Evolutionary conservation across 1,284 basidiomycete genomes (phyloP).

Genomic region (Polyporus tsugae): DNA sequence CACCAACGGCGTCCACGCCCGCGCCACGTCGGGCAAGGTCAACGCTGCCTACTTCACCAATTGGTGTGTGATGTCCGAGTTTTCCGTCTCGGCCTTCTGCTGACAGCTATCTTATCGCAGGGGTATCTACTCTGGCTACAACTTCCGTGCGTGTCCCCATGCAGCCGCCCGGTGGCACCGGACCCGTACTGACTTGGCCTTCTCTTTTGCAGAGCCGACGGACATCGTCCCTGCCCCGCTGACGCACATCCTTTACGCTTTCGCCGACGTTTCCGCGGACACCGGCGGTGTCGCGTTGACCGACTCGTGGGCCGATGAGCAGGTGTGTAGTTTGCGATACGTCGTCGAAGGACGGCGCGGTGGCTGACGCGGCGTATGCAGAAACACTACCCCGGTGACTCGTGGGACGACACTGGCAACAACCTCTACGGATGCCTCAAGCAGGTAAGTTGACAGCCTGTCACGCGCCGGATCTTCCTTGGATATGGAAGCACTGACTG

Average conservation of each 20-base stretch:
- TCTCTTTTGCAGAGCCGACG: conserved; percentile 58
- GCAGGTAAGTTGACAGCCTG: conserved; percentile 57
- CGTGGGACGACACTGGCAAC: conserved; percentile 69
- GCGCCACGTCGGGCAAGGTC: conserved; percentile 54
- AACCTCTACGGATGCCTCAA: conserved; percentile 91
- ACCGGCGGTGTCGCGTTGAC: conserved; percentile 77
- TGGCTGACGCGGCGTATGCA: conserved; percentile 36
- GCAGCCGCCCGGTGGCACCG: conserved; percentile 2
- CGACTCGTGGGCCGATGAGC: conserved; percentile 85
- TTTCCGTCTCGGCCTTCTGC: background rate
- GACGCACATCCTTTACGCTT: conserved; percentile 86
- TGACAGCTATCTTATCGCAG: conserved; percentile 44
- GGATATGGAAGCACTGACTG: background rate
- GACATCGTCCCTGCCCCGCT: conserved; percentile 62
- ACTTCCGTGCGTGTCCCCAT: conserved; percentile 64
- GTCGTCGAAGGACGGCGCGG: background rate
- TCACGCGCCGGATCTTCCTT: conserved; percentile 5
- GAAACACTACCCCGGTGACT: conserved; percentile 74
- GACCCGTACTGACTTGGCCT: conserved; percentile 8
- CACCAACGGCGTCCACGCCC: conserved; percentile 53
- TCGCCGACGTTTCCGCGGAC: conserved; percentile 79
- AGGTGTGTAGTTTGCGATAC: conserved; percentile 51
- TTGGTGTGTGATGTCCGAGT: conserved; percentile 48
- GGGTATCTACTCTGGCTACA: conserved; percentile 81
- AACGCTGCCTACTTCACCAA: conserved; percentile 75